Evolutionary conservation across 2,329 filamentous ascomycete species (phyloP), one percentile per base, ranked within the genome.

Genomic region (Fusarium tjaetaba): DNA sequence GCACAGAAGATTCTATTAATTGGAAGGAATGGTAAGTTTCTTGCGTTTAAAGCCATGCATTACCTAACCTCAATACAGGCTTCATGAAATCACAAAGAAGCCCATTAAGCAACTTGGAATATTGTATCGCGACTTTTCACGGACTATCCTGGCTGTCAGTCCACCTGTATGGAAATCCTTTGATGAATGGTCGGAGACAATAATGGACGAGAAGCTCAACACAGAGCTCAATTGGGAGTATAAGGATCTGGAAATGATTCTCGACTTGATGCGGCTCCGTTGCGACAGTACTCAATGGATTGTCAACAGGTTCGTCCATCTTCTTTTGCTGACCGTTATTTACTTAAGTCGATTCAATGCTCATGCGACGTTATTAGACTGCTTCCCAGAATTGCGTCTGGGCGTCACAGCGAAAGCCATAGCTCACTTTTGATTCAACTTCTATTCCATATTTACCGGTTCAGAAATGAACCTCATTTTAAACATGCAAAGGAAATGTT

Each of bases 11-110:
- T 16, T 26, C 22, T 7, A 53, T 73, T 14, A 34, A 69, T 3
- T 72, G 70, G 70, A 22, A 62, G 9, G 32, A 49, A n/a, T 65
- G 60, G 70, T 69, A 34, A 22, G 68, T 56, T 18, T n/a, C 14
- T 34, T 24, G 18, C 9, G 15, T 11, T 7, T 10, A 20, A 30
- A 28, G 24, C 16, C 10, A 11, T 39, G 24, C 11, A 14, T 48
- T n/a, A 16, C 26, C 42, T 59, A n/a, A 55, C 36, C 18, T 30
- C 26, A 20, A 11, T 32, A 24, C 43, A 52, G 57, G 57, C 34
- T 52, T 22, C 28, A 41, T 13, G 28, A 42, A 39, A 41, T 34
- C 9, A 20, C 57, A 26, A 49, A 53, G 10, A 42, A 32, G 36
- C 36, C 57, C 22, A 28, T 53, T n/a, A 26, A 10, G 32, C 22